Evolutionary conservation across 345 rosid species (phyloP).

Genomic region (Angophora floribunda): DNA sequence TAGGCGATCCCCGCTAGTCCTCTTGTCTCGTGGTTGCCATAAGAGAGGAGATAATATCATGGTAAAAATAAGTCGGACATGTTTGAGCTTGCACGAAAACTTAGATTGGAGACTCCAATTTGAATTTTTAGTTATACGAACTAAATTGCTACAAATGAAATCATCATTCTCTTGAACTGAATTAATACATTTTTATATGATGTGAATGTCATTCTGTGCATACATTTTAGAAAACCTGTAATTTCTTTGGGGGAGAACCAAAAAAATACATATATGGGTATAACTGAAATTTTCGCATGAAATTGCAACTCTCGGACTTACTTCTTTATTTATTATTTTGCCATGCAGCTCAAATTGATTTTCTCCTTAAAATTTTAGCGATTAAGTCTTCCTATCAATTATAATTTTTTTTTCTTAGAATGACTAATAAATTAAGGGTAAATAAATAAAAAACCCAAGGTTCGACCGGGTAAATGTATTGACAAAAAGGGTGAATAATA

Average conservation of each 20-base stretch:
- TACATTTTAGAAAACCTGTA: neutral
- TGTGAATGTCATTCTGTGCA: neutral
- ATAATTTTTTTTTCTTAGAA: neutral
- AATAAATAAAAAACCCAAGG: neutral
- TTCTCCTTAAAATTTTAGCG: neutral
- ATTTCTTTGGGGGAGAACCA: neutral
- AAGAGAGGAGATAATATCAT: neutral
- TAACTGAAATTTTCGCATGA: neutral
- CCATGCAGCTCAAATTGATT: neutral
- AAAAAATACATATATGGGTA: neutral
- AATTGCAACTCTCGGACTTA: neutral
- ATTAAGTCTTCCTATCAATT: neutral
- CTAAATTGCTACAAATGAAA: neutral
- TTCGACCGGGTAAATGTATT: neutral
- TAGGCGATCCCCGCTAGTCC: neutral
- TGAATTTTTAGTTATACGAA: neutral
- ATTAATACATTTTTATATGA: neutral
- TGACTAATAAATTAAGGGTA: neutral
- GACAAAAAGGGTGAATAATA: neutral
- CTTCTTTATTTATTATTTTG: neutral
- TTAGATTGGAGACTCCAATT: neutral
- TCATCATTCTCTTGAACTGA: neutral
- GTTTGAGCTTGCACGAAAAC: fast-evolving
- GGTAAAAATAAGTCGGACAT: neutral
- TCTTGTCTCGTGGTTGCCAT: neutral